Percentiles rank a stretch among this genome's conserved stretches.
Conservation (phyloP, 2,329 filamentous ascomycete species). For the Penicillium sp. region DNA sequence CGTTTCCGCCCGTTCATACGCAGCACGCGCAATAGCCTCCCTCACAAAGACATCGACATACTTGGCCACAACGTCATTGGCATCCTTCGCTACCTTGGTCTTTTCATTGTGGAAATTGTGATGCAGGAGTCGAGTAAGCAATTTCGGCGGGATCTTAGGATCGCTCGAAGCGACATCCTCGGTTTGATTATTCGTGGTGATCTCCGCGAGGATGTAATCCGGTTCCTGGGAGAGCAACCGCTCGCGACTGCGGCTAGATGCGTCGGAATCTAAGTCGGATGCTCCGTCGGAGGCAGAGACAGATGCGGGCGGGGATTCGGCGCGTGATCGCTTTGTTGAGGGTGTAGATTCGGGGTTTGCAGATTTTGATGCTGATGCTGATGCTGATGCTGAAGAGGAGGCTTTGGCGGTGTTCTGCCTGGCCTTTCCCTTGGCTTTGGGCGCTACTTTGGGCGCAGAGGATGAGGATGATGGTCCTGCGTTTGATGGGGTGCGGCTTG, state of each 20-base stretch:
- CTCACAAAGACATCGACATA: conserved; percentile 90
- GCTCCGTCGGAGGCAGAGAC: conserved; percentile 16
- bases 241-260: conserved; percentile 15
- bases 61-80: conserved; percentile 69
- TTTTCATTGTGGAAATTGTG: conserved; percentile 68
- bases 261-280: conserved; percentile 20
- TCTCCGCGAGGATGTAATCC: conserved; percentile 48
- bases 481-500: conserved; percentile 30
- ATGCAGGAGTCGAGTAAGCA: conserved; percentile 72
- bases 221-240: conserved; percentile 36
- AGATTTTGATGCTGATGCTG: conserved; percentile 10
- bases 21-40: conserved; percentile 77
- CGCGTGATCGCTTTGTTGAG: conserved; percentile 13
- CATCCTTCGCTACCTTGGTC: conserved; percentile 71
- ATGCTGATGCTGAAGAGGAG: conserved; percentile 3
- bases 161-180: conserved; percentile 33
- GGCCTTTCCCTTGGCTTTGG: conserved; percentile 20
- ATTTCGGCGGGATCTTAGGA: conserved; percentile 62
- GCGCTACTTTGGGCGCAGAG: conserved; percentile 18
- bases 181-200: conserved; percentile 27
- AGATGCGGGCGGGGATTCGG: conserved; percentile 11
- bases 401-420: conserved; percentile 14
- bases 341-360: conserved; percentile 7
- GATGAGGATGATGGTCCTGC: conserved; percentile 25
- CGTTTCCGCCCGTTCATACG: conserved; percentile 59